Percentiles rank a stretch among this genome's conserved stretches.
Evolutionary conservation across 2,329 filamentous ascomycete species (phyloP).

Genomic region (Trichophyton verrucosum): DNA sequence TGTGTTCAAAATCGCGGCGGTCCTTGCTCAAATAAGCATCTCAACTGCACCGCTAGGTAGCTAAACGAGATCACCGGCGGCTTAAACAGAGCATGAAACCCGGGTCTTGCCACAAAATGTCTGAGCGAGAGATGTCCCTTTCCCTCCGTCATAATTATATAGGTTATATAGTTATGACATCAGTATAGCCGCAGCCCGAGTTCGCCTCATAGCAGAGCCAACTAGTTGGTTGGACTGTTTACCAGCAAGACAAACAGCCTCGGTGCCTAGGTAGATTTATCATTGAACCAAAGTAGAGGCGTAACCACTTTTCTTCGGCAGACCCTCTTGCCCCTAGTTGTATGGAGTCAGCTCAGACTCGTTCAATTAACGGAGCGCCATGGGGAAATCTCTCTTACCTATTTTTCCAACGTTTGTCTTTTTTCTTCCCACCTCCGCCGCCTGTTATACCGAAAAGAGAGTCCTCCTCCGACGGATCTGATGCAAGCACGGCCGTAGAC

Average conservation of each 20-base stretch:
- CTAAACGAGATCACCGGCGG: neutral
- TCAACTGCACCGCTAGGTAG: neutral
- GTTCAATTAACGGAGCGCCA: neutral
- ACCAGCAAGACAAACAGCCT: neutral
- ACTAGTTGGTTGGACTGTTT: too few relatives aligned
- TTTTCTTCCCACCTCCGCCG: neutral
- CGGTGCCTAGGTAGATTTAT: neutral
- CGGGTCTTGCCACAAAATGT: neutral
- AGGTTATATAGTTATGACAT: neutral
- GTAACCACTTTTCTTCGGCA: neutral
- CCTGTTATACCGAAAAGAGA: slow-evolving; percentile 4
- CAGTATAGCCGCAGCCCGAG: neutral
- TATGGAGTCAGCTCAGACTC: neutral
- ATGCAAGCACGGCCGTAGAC: slow-evolving; percentile 2
- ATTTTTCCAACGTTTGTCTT: neutral
- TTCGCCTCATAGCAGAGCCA: neutral
- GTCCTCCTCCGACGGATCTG: slow-evolving; percentile 3
- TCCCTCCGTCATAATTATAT: neutral
- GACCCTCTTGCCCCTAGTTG: neutral
- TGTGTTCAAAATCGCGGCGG: neutral
- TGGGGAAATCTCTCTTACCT: neutral
- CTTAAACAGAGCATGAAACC: slow-evolving; percentile 1
- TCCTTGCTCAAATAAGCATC: neutral
- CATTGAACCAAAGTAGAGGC: neutral
- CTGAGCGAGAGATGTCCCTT: neutral